Evolutionary conservation across 257 asterid genomes (phyloP).

Genomic region (Plantago elongata): DNA sequence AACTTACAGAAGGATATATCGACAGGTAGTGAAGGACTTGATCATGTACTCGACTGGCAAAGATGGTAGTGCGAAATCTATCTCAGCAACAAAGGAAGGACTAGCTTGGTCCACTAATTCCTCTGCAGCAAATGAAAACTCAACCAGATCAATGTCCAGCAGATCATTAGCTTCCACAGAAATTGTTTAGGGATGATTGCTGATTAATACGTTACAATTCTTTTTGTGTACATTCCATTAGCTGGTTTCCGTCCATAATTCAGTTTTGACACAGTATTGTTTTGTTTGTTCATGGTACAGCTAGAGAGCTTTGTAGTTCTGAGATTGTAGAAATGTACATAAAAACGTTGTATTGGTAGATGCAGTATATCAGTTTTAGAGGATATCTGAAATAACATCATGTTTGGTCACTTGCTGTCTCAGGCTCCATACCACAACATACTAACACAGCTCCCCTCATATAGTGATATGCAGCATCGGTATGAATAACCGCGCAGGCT

Average conservation of each 20-base stretch:
- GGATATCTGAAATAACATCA: neutral
- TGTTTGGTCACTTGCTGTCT: neutral
- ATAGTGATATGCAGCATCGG: too few relatives aligned
- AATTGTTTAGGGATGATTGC: slow-evolving; percentile 35
- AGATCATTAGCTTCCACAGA: slow-evolving; percentile 47
- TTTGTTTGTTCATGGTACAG: neutral
- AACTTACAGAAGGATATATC: slow-evolving; percentile 68
- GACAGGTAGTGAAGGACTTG: slow-evolving; percentile 70
- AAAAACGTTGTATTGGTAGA: neutral
- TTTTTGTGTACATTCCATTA: slow-evolving; percentile 9
- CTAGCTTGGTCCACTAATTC: slow-evolving; percentile 33
- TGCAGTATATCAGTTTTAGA: neutral
- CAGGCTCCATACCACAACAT: too few relatives aligned
- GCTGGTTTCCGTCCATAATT: neutral
- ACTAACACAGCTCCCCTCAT: too few relatives aligned
- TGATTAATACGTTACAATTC: neutral
- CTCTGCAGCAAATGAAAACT: slow-evolving; percentile 28
- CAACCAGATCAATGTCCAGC: slow-evolving; percentile 32
- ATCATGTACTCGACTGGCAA: slow-evolving; percentile 30
- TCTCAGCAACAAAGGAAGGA: slow-evolving; percentile 36
- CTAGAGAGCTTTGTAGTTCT: neutral
- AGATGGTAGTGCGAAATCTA: slow-evolving; percentile 34
- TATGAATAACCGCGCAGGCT: too few relatives aligned
- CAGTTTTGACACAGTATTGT: neutral
- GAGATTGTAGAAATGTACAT: slow-evolving; percentile 5